phyloP scores from a whole-genome alignment of 768 basidiomycete genomes.

The Obba rivulosa region DNA sequence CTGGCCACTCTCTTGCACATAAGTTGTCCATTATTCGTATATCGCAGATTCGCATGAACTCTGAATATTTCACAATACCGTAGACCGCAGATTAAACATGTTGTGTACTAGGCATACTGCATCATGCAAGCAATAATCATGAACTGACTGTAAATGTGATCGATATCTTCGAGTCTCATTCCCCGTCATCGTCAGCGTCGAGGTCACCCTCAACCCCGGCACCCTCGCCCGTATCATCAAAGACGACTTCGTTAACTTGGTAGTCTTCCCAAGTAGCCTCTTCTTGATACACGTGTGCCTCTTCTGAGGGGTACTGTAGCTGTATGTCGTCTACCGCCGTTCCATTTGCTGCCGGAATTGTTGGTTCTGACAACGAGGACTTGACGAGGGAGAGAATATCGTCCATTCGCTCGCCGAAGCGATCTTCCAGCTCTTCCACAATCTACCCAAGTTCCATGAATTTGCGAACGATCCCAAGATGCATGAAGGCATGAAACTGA shows the following conservation, averaged over 20 bases:
- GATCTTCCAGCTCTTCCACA: constrained; percentile 86
- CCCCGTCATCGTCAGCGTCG: constrained; percentile 56
- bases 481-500: constrained; percentile 33
- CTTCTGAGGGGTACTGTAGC: constrained; percentile 9
- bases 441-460: constrained; percentile 46
- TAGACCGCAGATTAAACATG: background rate
- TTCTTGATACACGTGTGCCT: background rate
- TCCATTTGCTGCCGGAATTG: background rate
- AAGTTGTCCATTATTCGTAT: too few relatives aligned
- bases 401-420: constrained; percentile 65
- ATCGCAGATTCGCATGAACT: too few relatives aligned
- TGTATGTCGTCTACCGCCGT: constrained; percentile 6
- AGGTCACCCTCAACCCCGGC: constrained; percentile 66
- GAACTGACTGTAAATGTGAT: background rate
- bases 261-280: constrained; percentile 30
- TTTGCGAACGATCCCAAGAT: background rate
- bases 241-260: constrained; percentile 46
- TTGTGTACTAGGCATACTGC: background rate
- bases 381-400: constrained; percentile 59
- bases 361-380: constrained; percentile 28
- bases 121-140: background rate
- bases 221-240: constrained; percentile 65
- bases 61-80: too few relatives aligned
- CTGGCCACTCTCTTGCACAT: too few relatives aligned
- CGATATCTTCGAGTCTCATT: background rate